These are phyloP conservation scores for Hemisphaericaspora lyxosophila DNA, from an alignment of 1,139 yeast species.

Conservation along the genomic window DNA sequence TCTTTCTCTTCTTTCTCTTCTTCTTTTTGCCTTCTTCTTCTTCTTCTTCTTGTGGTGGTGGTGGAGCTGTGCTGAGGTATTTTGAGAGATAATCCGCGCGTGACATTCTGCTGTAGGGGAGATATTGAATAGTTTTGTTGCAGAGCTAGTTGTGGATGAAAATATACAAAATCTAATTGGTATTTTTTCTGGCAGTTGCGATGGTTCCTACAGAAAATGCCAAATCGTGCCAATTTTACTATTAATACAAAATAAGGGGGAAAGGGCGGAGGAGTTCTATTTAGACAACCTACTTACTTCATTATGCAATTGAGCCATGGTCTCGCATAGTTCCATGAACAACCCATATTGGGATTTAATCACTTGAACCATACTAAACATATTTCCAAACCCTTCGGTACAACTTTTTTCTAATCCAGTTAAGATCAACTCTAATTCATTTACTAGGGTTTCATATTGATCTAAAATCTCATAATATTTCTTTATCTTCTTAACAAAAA, in stretches of 20 bases:
- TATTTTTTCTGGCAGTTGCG: neutral
- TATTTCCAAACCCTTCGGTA: conserved; percentile 50
- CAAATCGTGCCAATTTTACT: neutral
- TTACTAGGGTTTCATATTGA: conserved; percentile 75
- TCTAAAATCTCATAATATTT: conserved; percentile 64
- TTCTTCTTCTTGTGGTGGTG: conserved; percentile 7
- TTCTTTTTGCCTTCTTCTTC: conserved; percentile 12
- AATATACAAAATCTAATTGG: neutral
- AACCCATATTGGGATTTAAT: conserved; percentile 78
- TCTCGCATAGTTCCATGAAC: conserved; percentile 89
- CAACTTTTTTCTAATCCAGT: conserved; percentile 45
- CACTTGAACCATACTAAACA: conserved; percentile 60
- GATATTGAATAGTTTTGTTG: too few relatives aligned
- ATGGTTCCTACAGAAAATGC: neutral
- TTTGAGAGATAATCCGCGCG: conserved; percentile 20
- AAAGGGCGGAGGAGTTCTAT: conserved; percentile 4
- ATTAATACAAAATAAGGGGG: neutral
- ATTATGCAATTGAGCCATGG: conserved; percentile 86
- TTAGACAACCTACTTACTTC: conserved; percentile 32
- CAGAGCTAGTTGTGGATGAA: too few relatives aligned
- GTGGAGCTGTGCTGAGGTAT: conserved; percentile 10
- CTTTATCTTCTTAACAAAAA: conserved; percentile 55
- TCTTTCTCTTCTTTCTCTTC: conserved; percentile 10
- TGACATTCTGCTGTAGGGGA: conserved; percentile 7
- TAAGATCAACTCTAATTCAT: conserved; percentile 59